Evolutionary conservation across 306 rosid species (phyloP).

Genomic region (Rosa multiflora): DNA sequence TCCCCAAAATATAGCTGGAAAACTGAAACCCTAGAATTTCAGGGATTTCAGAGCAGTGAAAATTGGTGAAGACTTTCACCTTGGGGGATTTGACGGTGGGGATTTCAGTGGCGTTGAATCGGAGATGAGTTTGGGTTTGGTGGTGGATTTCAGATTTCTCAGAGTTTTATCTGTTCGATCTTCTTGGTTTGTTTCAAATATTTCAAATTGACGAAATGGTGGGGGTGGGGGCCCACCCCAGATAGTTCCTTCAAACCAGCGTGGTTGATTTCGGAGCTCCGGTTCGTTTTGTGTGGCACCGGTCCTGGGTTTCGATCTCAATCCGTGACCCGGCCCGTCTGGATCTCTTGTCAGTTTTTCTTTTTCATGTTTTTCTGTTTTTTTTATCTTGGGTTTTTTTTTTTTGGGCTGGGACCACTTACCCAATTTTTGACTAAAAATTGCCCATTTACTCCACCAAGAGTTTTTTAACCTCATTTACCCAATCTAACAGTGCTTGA

Average conservation of each 20-base stretch:
- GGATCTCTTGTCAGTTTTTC: neutral
- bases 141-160: neutral
- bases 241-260: neutral
- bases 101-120: neutral
- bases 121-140: neutral
- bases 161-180: neutral
- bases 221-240: neutral
- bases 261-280: neutral
- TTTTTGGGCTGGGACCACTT: too few species aligned
- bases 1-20: neutral
- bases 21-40: neutral
- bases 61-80: neutral
- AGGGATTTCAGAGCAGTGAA: neutral
- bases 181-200: neutral
- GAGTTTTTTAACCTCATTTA: too few species aligned
- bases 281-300: neutral
- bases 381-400: neutral
- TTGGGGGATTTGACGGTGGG: neutral
- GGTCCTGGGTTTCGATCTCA: neutral
- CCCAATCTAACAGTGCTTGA: too few species aligned
- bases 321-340: neutral
- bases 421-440: too few species aligned
- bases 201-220: neutral
- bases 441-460: too few species aligned
- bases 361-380: too few species aligned